A percentile compares a stretch with the other conserved stretches of the same genome.
Conservation (phyloP, 2,329 filamentous ascomycete species). For the Spiromastix sp. region DNA sequence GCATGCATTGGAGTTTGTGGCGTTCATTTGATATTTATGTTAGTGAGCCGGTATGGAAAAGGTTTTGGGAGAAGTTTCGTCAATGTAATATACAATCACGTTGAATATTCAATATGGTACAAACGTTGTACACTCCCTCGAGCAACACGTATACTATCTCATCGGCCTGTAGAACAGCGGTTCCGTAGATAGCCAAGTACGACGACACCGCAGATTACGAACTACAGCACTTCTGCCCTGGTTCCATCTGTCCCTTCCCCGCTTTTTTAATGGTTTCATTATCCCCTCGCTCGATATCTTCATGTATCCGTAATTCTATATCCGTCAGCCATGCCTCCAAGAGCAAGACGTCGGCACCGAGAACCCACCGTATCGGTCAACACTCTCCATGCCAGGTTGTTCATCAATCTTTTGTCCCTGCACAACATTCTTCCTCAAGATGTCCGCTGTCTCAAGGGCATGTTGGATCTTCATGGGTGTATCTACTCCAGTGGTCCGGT, state of each 20-base stretch:
- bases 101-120: too few species aligned
- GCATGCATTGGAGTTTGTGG: neutral
- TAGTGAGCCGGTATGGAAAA: too few species aligned
- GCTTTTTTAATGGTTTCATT: conserved; percentile 78
- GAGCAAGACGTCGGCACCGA: neutral
- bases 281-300: conserved; percentile 82
- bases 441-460: conserved; percentile 70
- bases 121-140: too few species aligned
- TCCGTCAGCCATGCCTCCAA: too few species aligned
- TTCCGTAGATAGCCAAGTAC: too few species aligned
- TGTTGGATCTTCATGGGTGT: conserved; percentile 58
- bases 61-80: too few species aligned
- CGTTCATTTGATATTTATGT: neutral
- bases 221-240: too few species aligned
- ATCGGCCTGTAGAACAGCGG: too few species aligned
- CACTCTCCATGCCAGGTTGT: too few species aligned
- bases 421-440: conserved; percentile 76
- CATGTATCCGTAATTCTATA: conserved; percentile 75
- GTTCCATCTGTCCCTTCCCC: conserved; percentile 29
- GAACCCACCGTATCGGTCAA: conserved; percentile 27
- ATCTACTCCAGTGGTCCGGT: conserved; percentile 50
- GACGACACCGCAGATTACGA: too few species aligned
- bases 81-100: too few species aligned
- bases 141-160: too few species aligned
- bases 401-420: conserved; percentile 60